Conservation (phyloP, 352 stramenopile species). For the Blastocystis sp. region DNA sequence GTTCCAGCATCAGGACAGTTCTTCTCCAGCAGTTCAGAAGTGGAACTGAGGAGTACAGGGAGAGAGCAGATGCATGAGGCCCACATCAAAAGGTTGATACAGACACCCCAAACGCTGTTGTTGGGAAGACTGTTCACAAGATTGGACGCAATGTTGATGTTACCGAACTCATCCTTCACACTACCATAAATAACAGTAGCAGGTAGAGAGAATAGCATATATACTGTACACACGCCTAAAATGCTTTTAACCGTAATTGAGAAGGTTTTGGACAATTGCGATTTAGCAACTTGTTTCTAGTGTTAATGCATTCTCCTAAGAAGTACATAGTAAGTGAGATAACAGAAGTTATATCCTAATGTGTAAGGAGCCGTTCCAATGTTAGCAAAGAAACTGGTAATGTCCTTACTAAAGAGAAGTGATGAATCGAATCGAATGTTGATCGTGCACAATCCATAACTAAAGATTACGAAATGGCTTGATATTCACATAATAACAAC, state of each 20-base stretch:
- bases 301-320: background rate
- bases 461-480: background rate
- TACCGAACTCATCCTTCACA: background rate
- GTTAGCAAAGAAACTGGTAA: background rate
- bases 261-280: background rate
- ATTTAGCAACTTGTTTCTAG: conserved; percentile 12
- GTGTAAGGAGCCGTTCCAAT: conserved; percentile 30
- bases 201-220: conserved; percentile 12
- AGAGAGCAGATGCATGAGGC: conserved; percentile 19
- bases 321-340: conserved; percentile 47
- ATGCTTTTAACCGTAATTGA: conserved; percentile 9
- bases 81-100: conserved; percentile 41
- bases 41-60: conserved; percentile 20
- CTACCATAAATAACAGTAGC: background rate
- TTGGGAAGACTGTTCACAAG: background rate
- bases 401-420: background rate
- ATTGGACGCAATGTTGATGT: conserved; percentile 1
- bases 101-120: conserved; percentile 6
- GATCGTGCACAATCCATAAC: conserved; percentile 16
- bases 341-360: conserved; percentile 54
- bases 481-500: conserved; percentile 17
- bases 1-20: background rate
- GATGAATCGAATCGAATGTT: background rate
- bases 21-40: conserved; percentile 31
- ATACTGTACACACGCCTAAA: conserved; percentile 3